Conservation (phyloP, 768 basidiomycete genomes). For the Coprinellus aureogranulatus region DNA sequence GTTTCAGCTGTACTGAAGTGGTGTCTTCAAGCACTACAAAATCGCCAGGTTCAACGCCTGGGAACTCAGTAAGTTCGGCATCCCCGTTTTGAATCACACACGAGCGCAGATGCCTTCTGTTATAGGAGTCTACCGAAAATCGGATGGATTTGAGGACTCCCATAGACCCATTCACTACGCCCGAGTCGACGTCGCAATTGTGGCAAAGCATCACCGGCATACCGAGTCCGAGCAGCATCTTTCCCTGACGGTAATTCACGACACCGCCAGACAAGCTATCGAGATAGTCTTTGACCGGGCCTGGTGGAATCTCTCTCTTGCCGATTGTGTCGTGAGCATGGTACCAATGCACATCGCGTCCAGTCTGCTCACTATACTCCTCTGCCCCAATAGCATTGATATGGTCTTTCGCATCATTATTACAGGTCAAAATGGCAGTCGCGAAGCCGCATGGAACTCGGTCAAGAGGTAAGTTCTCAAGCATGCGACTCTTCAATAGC, state of each 20-base stretch:
- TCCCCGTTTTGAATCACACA: conserved; percentile 16
- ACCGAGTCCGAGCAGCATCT: conserved; percentile 21
- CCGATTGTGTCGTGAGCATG: conserved; percentile 7
- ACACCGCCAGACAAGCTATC: conserved; percentile 1
- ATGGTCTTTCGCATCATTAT: conserved; percentile 11
- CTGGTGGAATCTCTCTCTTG: background rate
- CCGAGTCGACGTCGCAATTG: conserved; percentile 30
- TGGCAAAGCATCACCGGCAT: conserved; percentile 32
- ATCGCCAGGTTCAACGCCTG: conserved; percentile 3
- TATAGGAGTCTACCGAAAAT: conserved; percentile 14
- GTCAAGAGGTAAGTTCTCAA: background rate
- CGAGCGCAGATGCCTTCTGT: conserved; percentile 9
- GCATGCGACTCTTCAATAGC: background rate
- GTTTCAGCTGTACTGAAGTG: background rate
- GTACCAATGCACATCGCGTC: conserved; percentile 10
- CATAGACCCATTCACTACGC: conserved; percentile 30
- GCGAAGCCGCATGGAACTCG: background rate
- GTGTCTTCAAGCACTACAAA: conserved; percentile 16
- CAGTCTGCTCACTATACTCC: background rate
- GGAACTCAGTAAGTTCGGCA: background rate
- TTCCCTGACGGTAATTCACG: background rate
- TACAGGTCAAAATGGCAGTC: conserved; percentile 7
- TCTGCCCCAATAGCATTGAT: conserved; percentile 3
- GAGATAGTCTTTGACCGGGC: background rate
- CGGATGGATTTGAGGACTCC: conserved; percentile 18